Conservation (phyloP, 2,329 filamentous ascomycete genomes). For the Fusarium pininemorale region DNA sequence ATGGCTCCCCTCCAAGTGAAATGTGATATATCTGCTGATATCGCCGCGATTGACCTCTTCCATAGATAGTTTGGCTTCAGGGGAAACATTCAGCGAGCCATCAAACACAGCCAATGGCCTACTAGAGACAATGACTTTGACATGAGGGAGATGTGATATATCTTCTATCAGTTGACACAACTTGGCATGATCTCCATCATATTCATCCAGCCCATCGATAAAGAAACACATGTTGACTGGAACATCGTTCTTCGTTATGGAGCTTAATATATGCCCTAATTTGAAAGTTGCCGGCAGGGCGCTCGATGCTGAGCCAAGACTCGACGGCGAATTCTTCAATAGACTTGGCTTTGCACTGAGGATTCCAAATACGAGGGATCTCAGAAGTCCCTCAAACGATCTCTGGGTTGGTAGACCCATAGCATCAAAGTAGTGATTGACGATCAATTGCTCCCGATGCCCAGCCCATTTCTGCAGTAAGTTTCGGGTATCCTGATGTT, state of each 20-base stretch:
- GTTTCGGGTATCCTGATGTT: background rate
- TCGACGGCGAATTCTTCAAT: background rate
- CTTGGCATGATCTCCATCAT: slow-evolving; percentile 7
- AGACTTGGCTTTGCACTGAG: background rate
- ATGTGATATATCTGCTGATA: slow-evolving; percentile 11
- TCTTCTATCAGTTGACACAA: slow-evolving; percentile 1
- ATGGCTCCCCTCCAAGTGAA: background rate
- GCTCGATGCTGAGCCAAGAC: background rate
- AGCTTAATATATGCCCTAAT: background rate
- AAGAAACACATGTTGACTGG: slow-evolving; percentile 23
- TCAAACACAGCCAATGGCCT: slow-evolving; percentile 19
- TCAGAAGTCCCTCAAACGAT: slow-evolving; percentile 1
- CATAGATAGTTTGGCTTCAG: slow-evolving; percentile 7
- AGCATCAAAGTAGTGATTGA: slow-evolving; percentile 9
- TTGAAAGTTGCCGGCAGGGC: background rate
- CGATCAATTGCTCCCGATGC: background rate
- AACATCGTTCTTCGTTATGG: background rate
- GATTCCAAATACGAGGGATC: slow-evolving; percentile 23
- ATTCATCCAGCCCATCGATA: slow-evolving; percentile 35
- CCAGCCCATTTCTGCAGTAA: background rate
- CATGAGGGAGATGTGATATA: background rate
- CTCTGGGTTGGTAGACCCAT: background rate
- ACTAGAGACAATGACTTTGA: slow-evolving; percentile 32
- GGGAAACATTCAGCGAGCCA: background rate
- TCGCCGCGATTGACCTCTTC: slow-evolving; percentile 24